A percentile compares a stretch with the other conserved stretches of the same genome.
Evolutionary conservation across 306 rosid species (phyloP).

Genomic region (Pyrus betulifolia): DNA sequence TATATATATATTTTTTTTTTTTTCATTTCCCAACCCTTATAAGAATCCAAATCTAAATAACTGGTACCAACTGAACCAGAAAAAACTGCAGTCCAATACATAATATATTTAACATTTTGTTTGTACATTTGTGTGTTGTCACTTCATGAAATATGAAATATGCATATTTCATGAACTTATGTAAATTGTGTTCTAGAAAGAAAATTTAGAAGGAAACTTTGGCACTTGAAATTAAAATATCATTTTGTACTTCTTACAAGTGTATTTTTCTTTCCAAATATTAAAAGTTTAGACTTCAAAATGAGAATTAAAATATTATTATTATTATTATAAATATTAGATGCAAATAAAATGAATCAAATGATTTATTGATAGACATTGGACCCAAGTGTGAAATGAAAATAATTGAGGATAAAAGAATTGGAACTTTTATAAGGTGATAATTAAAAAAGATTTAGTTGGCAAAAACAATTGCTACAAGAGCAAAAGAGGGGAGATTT

Average conservation of each 20-base stretch:
- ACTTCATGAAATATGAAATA: neutral
- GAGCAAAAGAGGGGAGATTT: constrained; percentile 44
- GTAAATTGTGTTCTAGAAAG: neutral
- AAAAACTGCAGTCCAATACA: neutral
- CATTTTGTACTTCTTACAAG: too few relatives aligned
- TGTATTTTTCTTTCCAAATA: too few relatives aligned
- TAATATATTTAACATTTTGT: neutral
- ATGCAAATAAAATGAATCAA: neutral
- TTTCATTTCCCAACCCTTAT: neutral
- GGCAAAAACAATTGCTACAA: constrained; percentile 27
- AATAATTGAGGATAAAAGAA: constrained; percentile 43
- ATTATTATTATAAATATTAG: neutral
- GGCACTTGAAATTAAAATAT: too few relatives aligned
- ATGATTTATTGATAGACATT: constrained; percentile 37
- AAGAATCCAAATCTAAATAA: neutral
- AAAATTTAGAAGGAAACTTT: neutral
- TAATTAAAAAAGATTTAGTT: constrained; percentile 16
- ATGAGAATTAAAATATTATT: neutral
- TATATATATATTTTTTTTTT: neutral
- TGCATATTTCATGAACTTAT: neutral
- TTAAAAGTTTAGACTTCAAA: too few relatives aligned
- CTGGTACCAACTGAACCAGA: neutral
- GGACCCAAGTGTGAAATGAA: constrained; percentile 18
- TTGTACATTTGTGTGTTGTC: neutral
- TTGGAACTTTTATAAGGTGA: constrained; percentile 21